Evolutionary conservation across 352 stramenopile species (phyloP).

Genomic region (Phytophthora fragariaefolia): DNA sequence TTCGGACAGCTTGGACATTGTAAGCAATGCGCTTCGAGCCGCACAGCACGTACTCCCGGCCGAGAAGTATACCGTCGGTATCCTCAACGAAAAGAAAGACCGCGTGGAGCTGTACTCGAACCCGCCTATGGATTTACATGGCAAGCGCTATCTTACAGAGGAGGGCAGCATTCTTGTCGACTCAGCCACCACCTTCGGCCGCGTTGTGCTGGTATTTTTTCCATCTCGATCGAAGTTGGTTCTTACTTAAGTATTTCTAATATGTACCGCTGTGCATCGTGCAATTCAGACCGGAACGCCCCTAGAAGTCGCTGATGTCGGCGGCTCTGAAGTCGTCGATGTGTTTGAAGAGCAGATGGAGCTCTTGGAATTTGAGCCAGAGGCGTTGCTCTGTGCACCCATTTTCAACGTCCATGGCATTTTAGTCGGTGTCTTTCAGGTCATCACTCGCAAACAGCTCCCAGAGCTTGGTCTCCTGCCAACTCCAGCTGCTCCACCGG

Average conservation of each 20-base stretch:
- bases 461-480: slow-evolving; percentile 10
- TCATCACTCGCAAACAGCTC: slow-evolving; percentile 53
- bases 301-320: slow-evolving; percentile 59
- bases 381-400: slow-evolving; percentile 57
- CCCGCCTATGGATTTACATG: slow-evolving; percentile 47
- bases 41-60: slow-evolving; percentile 55
- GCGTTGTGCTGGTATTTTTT: slow-evolving; percentile 61
- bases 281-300: slow-evolving; percentile 56
- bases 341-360: slow-evolving; percentile 75
- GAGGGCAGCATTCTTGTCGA: slow-evolving; percentile 62
- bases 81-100: slow-evolving; percentile 73
- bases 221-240: background rate
- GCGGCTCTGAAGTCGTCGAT: slow-evolving; percentile 58
- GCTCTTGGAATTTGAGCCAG: slow-evolving; percentile 68
- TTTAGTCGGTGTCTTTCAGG: slow-evolving; percentile 66
- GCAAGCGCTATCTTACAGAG: slow-evolving; percentile 56
- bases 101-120: slow-evolving; percentile 71
- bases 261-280: slow-evolving; percentile 3
- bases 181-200: slow-evolving; percentile 69
- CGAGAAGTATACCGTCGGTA: slow-evolving; percentile 65
- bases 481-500: slow-evolving; percentile 3
- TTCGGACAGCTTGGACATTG: slow-evolving; percentile 57
- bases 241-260: background rate
- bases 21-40: slow-evolving; percentile 59
- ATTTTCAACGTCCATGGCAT: slow-evolving; percentile 74